phyloP scores from a whole-genome alignment of 2,329 filamentous ascomycete genomes.

The Ophioceras dolichostomum region DNA sequence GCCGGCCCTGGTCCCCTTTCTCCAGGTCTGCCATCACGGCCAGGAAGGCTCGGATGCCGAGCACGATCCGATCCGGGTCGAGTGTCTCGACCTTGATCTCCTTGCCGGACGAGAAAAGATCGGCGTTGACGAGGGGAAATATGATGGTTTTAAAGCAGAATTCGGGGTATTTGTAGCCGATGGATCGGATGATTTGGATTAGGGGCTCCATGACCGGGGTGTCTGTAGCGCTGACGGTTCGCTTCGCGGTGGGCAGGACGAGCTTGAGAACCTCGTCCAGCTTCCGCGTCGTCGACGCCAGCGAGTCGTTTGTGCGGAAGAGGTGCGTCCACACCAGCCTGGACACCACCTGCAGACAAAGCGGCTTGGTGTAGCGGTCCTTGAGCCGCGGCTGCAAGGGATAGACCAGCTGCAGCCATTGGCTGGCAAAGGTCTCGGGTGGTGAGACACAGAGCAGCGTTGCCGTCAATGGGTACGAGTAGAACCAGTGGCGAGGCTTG shows the following conservation, averaged over 20 bases:
- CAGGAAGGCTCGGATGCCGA: slow-evolving; percentile 88
- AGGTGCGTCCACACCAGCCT: slow-evolving; percentile 90
- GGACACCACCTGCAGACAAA: slow-evolving; percentile 81
- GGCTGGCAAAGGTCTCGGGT: slow-evolving; percentile 67
- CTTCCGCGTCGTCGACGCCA: slow-evolving; percentile 58
- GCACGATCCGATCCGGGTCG: slow-evolving; percentile 93
- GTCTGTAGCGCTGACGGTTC: slow-evolving; percentile 72
- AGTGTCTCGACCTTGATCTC: slow-evolving; percentile 83
- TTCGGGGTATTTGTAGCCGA: slow-evolving; percentile 88
- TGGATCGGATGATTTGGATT: slow-evolving; percentile 87
- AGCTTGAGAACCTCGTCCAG: slow-evolving; percentile 82
- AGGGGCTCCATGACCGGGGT: slow-evolving; percentile 75
- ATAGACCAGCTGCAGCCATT: slow-evolving; percentile 76
- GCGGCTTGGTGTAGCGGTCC: slow-evolving; percentile 64
- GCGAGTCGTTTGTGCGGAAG: slow-evolving; percentile 66
- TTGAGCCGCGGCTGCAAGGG: slow-evolving; percentile 72
- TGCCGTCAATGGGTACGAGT: slow-evolving; percentile 78
- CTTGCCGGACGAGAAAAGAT: slow-evolving; percentile 64
- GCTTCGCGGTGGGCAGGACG: slow-evolving; percentile 69
- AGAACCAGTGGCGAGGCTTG: slow-evolving; percentile 86
- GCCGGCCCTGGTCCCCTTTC: slow-evolving; percentile 62
- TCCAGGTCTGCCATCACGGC: slow-evolving; percentile 90
- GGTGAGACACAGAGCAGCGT: slow-evolving; percentile 82
- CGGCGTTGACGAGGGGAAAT: slow-evolving; percentile 90
- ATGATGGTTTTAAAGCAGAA: slow-evolving; percentile 86